A percentile compares a stretch with the other conserved stretches of the same genome.
Evolutionary conservation across 1,139 yeast genomes (phyloP).

Genomic region (Blastobotrys apis): DNA sequence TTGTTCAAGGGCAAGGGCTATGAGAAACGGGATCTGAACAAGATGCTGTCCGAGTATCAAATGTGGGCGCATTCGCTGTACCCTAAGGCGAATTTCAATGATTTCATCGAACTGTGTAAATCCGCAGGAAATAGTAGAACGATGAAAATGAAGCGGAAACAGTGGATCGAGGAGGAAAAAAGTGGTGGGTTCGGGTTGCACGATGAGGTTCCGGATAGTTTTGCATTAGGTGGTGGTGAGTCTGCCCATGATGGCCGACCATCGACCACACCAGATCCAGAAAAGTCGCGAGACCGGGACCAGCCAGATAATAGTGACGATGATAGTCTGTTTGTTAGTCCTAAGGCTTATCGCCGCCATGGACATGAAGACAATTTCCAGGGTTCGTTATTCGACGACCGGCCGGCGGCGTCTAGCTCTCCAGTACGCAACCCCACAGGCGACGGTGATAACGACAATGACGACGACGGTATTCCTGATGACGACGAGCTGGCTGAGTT

Average conservation of each 20-base stretch:
- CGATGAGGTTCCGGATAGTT: no score
- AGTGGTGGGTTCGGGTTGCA: constrained; percentile 1
- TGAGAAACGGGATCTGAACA: constrained; percentile 43
- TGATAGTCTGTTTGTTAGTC: constrained; percentile 4
- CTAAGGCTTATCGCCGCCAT: not conserved
- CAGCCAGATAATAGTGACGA: constrained; percentile 1
- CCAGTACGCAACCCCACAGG: not conserved
- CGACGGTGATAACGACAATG: constrained; percentile 12
- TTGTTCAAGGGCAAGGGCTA: constrained; percentile 39
- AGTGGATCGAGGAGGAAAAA: constrained; percentile 34
- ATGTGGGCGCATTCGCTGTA: constrained; percentile 80
- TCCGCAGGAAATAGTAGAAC: constrained; percentile 31
- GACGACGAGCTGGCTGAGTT: constrained; percentile 14
- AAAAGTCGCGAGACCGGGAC: not conserved
- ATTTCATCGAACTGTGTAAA: constrained; percentile 42
- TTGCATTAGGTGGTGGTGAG: not conserved
- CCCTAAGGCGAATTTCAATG: constrained; percentile 73
- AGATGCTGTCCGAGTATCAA: constrained; percentile 64
- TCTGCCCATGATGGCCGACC: not conserved
- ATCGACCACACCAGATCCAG: not conserved
- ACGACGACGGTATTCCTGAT: constrained; percentile 10
- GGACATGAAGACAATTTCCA: constrained; percentile 14
- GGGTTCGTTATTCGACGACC: constrained; percentile 4
- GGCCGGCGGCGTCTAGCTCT: no score
- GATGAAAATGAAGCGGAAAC: constrained; percentile 29